Evolutionary conservation across 306 rosid genomes (phyloP), one percentile per base, ranked within the genome.

Genomic region (Crataegus laevigata): DNA sequence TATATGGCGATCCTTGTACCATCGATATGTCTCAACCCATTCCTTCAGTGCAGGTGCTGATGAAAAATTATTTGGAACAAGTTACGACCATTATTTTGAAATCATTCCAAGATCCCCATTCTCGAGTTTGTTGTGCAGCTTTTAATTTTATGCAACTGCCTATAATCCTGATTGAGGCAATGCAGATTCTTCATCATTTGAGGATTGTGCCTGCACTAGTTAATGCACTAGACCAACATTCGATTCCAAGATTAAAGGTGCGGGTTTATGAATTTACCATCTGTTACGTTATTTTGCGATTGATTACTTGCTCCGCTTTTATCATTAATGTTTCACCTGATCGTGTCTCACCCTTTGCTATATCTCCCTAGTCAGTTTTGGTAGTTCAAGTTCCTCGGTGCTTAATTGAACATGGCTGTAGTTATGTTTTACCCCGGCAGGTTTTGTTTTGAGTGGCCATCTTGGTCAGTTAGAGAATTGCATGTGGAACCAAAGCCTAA

Each of bases 131-230:
- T 32, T 71, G 51, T 61, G 75, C 64, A 32, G 75, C 75, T 55
- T 54, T 54, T 71, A 71, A 34, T 11, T 71, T 71, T 71, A 71
- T 71, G 65, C 75, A 71, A 54, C 75, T 52, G 13, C 30, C 75
- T 32, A 71, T 60, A 71, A 55, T 1, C 25, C 34, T 71, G 64
- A 47, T 71, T 15, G 51, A 71, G 14, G 51, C 75, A 32, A 71
- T 71, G 65, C 75, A 71, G n/a, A 71, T 71, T 28, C 75, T 71
- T 64, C 25, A 71, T 71, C 75, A 71, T 54, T 32, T 34, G 51
- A 54, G 47, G 75, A 54, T 71, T 54, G 50, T 71, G 3, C 17
- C 19, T 54, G 75, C 65, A 54, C 66, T 54, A 5, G 32, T 32
- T 11, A 19, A 65, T 8, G 75, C 65, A 34, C 65, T 71, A 32